Base-by-base conservation (phyloP, 176 grass and related monocot species). In the Lolium perenne region DNA sequence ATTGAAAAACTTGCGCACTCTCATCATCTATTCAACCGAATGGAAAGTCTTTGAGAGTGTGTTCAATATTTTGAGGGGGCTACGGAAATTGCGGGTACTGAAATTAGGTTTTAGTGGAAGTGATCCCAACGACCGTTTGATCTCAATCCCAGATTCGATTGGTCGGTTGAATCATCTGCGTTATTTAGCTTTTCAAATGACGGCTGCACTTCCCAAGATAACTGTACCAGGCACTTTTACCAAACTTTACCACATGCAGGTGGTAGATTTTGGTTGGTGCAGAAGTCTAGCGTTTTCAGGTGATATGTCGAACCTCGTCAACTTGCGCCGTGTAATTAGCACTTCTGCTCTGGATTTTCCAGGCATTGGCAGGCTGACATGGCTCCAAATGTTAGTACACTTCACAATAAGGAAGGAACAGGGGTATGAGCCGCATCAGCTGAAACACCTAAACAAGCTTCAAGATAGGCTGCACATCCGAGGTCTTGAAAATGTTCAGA, bases 211-310 rank as follows among this genome's bases (percentile, higher is more conserved):
- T 14, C 8, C 6, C 29, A 67, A 38, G 15, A 15, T 38, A 14
- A 68, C 14, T 68, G 1, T 38, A 38, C 64, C 65, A 0, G 2
- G 0, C 5, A 3, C 29, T 38, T 68, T 68, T 18, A 68, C 64
- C 11, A 35, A 65, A 5, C 63, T 66, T 38, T 66, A 57, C 1
- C 55, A 57, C 17, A 18, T 57, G 55, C 57, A 60, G 8, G 57
- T 60, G 57, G 57, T 10, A 40, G 35, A 69, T 20, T 40, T 40
- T 40, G 65, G 65, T 40, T 2, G 0, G 10, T 69, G 32, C 35
- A 9, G 0, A 0, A 20, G 0, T 0, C 1, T 10, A 7, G 35
- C 3, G 0, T 68, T 38, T 38, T 38, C 15, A 1, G 3, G 15
- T 3, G 26, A 69, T 68, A 38, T 67, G 65, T 18, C 40, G 65